Evolutionary conservation across 345 rosid genomes (phyloP), one percentile per base, ranked within the genome.

Genomic region (Citrus sp.): DNA sequence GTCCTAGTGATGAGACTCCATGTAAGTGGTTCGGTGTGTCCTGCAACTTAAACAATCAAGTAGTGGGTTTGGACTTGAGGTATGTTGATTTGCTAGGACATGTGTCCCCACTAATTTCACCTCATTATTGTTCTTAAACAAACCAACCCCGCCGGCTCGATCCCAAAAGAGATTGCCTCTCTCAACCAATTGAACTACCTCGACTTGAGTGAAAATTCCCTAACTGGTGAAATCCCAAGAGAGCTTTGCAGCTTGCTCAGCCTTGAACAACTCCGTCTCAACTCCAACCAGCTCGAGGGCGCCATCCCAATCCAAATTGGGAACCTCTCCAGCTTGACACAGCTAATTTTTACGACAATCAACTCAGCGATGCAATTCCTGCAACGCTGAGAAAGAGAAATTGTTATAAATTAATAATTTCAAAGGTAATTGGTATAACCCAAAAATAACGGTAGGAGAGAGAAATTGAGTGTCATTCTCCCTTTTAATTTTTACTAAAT

Each of bases 151-250:
- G 90, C 94, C 9, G 98, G 98, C 49, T 78, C 72, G 1, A 88
- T 95, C 78, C 92, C 95, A 0, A 83, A 70, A 63, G 85, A 89
- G 81, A 76, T 95, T 25, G 89, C 89, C 7, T 9, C 40, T 40
- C 90, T 92, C 55, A 14, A 32, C 35, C 65, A 84, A 58, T 69
- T 89, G 78, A 78, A 69, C 0, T 75, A 71, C 75, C 77, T 95
- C 24, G 94, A 93, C 79, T 82, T 95, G 78, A 90, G 95, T 16
- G 93, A 85, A 82, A 95, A 95, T 85, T 87, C 85, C 46, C 81
- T 95, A 30, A 84, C 86, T 4, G 94, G 98, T 7, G 88, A 83
- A 40, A 85, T 95, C 80, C 98, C 98, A 3, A 74, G 42, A 0
- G 93, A 91, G 88, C 83, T 91, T 71, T 92, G 92, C 80, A 64